Percentiles rank a stretch among this genome's conserved stretches.
phyloP scores from a whole-genome alignment of 108 stramenopile species.

The Thalassiosira profunda region DNA sequence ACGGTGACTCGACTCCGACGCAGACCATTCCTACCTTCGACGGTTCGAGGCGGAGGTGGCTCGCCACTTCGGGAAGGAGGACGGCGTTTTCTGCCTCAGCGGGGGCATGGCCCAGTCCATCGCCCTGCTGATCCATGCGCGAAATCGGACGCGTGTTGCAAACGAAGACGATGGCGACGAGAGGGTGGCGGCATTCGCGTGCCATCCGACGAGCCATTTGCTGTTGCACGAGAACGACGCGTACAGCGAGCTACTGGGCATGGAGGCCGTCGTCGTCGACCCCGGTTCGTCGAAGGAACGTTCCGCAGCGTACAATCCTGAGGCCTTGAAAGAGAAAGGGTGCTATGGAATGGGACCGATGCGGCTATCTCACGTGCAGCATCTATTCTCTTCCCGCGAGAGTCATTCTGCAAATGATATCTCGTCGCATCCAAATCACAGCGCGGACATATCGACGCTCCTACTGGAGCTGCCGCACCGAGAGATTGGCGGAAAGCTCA shows the following conservation, averaged over 20 bases:
- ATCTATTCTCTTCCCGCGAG: too few species aligned
- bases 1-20: conserved; percentile 56
- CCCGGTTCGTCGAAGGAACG: background rate
- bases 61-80: conserved; percentile 69
- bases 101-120: conserved; percentile 88
- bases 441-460: conserved; percentile 42
- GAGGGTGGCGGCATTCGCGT: conserved; percentile 44
- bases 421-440: background rate
- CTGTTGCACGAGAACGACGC: conserved; percentile 73
- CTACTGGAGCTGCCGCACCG: conserved; percentile 88
- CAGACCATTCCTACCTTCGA: conserved; percentile 53
- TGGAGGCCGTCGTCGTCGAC: conserved; percentile 44
- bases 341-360: conserved; percentile 40
- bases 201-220: conserved; percentile 77
- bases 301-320: conserved; percentile 31
- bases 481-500: conserved; percentile 82
- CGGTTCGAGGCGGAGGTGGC: conserved; percentile 74
- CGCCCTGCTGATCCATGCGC: conserved; percentile 64
- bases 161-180: conserved; percentile 15
- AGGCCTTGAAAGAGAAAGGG: conserved; percentile 18
- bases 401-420: too few species aligned
- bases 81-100: conserved; percentile 79
- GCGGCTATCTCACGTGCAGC: conserved; percentile 36
- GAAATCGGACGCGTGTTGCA: background rate
- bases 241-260: conserved; percentile 52